These are phyloP conservation scores for Aspergillus latus DNA, from an alignment of 2,329 filamentous ascomycete species.

Conservation along the genomic window DNA sequence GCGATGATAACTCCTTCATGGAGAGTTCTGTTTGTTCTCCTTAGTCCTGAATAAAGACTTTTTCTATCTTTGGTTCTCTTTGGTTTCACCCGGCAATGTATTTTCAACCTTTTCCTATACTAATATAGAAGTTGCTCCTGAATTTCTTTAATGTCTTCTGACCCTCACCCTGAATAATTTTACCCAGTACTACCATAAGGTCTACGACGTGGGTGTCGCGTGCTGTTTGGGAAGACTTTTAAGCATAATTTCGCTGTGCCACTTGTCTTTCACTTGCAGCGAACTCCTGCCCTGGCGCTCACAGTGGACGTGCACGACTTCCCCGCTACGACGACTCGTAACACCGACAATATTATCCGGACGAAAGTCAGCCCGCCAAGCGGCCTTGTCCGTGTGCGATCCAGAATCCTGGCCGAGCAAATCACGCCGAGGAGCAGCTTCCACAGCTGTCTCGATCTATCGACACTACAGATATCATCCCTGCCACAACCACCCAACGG, in stretches of 20 bases:
- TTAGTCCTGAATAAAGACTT: too few species aligned
- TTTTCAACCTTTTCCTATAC: neutral
- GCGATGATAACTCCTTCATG: neutral
- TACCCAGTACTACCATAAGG: neutral
- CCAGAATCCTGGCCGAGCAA: conserved; percentile 44
- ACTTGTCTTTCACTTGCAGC: conserved; percentile 3
- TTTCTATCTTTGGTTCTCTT: neutral
- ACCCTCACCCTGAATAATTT: neutral
- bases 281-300: conserved; percentile 4
- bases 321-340: conserved; percentile 4
- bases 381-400: conserved; percentile 25
- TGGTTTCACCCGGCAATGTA: neutral
- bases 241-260: conserved; percentile 7
- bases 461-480: conserved; percentile 36
- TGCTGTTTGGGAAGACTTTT: neutral
- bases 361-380: conserved; percentile 2
- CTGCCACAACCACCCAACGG: conserved; percentile 25
- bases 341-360: neutral
- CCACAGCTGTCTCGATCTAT: conserved; percentile 46
- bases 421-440: conserved; percentile 41
- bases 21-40: neutral
- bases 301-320: neutral
- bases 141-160: neutral
- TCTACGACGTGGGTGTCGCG: conserved; percentile 1
- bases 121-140: neutral